Evolutionary conservation across 352 stramenopile genomes (phyloP), one percentile per base, ranked within the genome.

Genomic region (Albugo laibachii): DNA sequence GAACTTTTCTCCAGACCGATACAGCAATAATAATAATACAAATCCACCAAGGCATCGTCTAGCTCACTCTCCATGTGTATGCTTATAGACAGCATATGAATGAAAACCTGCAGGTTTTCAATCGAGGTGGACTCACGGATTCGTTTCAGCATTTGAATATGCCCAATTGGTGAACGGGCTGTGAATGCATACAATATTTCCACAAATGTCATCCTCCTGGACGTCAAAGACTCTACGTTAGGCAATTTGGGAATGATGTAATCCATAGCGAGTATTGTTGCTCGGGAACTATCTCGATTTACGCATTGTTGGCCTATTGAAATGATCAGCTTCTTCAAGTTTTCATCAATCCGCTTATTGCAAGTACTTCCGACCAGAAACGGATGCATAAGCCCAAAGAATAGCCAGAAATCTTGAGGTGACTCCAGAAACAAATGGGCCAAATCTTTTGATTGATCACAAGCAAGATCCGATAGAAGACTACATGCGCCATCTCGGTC

Each of bases 1-100:
- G 69, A 83, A 15, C 70, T 39, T 15, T 62, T 68, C 45, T 84
- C 72, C 12, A 88, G 50, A 3, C 77, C 80, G 36, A 91, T 91
- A 57, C 73, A 81, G 54, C 63, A 83, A 54, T 92, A 92, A 56
- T 92, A 92, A 43, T 84, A 57, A 36, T 93, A 93, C 40, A 91
- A 50, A 38, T 93, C 80, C 19, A 80, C 58, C 11, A 93, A 55
- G 14, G 69, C 74, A 13, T 77, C 69, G 53, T 86, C 68, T 14
- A 89, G 52, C 14, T 76, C 60, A 5, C 13, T 62, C 49, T 93
- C 78, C 59, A 91, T 72, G 41, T 60, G 66, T 35, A 91, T 52
- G 38, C 85, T 48, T 13, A 89, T 67, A 2, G 69, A 60, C 0
- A 93, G 58, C 44, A 63, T 60, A 52, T 87, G 73, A 8, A 91